Evolutionary conservation across 1,139 yeast species (phyloP).

Genomic region (Geotrichum citri-aurantii): DNA sequence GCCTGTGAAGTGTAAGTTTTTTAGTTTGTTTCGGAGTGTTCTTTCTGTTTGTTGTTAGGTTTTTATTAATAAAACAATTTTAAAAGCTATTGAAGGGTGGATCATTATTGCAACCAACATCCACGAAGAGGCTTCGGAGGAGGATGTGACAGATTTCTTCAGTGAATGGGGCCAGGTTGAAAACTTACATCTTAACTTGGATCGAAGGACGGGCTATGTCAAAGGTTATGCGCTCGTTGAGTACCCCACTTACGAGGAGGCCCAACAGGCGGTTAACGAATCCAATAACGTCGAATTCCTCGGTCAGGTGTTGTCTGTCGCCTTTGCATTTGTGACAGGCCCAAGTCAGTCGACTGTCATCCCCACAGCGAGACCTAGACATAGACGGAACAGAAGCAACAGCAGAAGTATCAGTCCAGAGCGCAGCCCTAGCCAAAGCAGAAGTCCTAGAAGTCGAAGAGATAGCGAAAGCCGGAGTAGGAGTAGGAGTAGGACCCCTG

Average conservation of each 20-base stretch:
- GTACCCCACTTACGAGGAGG: constrained; percentile 35
- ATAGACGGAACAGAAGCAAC: constrained; percentile 14
- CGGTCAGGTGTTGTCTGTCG: constrained; percentile 35
- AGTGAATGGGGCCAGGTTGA: constrained; percentile 40
- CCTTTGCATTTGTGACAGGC: constrained; percentile 39
- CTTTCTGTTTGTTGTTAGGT: background rate
- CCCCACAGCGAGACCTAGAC: background rate
- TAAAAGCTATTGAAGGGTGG: constrained; percentile 43
- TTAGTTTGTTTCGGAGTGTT: background rate
- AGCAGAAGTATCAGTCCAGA: constrained; percentile 11
- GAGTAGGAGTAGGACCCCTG: background rate
- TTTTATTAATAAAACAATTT: background rate
- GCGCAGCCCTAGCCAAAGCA: constrained; percentile 4
- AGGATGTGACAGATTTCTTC: constrained; percentile 40
- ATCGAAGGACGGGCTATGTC: constrained; percentile 42
- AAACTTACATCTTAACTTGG: constrained; percentile 41
- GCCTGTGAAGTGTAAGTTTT: constrained; percentile 7
- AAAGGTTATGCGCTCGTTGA: constrained; percentile 44
- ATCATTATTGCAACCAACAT: constrained; percentile 39
- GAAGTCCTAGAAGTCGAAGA: constrained; percentile 2
- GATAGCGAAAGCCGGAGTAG: constrained; percentile 1
- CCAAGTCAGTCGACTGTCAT: constrained; percentile 15
- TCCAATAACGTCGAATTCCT: constrained; percentile 35
- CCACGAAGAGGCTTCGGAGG: constrained; percentile 46
- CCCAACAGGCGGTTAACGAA: constrained; percentile 34